phyloP scores from a whole-genome alignment of 164 flowering plant species.

The Brasenia schreberi region DNA sequence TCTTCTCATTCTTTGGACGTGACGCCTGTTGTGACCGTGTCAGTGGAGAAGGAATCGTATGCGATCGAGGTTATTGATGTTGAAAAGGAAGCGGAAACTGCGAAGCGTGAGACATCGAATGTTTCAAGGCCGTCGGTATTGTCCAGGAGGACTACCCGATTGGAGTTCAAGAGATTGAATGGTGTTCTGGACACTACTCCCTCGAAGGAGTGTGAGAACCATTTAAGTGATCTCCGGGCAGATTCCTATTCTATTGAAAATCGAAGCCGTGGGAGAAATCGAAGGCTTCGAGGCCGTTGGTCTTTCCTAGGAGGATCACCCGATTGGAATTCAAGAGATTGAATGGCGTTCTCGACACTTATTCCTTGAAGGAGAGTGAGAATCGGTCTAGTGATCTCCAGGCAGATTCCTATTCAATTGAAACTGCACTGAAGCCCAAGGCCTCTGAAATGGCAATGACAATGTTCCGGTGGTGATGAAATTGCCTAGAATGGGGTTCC shows the following conservation, averaged over 20 bases:
- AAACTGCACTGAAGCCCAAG: not conserved
- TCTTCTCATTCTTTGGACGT: not conserved
- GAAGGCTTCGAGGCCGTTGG: not conserved
- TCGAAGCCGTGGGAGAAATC: conserved; percentile 1
- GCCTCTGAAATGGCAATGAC: not conserved
- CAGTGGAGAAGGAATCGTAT: not conserved
- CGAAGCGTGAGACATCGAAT: not conserved
- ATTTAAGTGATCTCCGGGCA: not conserved
- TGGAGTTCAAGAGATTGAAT: not conserved
- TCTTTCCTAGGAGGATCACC: not conserved
- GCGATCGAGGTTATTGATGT: not conserved
- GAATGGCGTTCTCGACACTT: not conserved
- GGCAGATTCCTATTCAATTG: not conserved
- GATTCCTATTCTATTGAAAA: not conserved
- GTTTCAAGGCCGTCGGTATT: not conserved
- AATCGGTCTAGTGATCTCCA: not conserved
- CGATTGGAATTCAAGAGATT: not conserved
- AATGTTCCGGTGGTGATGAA: not conserved
- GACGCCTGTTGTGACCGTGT: not conserved
- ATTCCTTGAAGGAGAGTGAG: not conserved
- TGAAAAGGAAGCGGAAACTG: conserved; percentile 1
- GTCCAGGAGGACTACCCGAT: not conserved
- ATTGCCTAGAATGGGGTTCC: not conserved
- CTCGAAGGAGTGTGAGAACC: not conserved
- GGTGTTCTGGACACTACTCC: not conserved